Percentiles rank a stretch among this genome's conserved stretches.
Evolutionary conservation across 2,329 filamentous ascomycete genomes (phyloP).

Genomic region (Claviceps sp.): DNA sequence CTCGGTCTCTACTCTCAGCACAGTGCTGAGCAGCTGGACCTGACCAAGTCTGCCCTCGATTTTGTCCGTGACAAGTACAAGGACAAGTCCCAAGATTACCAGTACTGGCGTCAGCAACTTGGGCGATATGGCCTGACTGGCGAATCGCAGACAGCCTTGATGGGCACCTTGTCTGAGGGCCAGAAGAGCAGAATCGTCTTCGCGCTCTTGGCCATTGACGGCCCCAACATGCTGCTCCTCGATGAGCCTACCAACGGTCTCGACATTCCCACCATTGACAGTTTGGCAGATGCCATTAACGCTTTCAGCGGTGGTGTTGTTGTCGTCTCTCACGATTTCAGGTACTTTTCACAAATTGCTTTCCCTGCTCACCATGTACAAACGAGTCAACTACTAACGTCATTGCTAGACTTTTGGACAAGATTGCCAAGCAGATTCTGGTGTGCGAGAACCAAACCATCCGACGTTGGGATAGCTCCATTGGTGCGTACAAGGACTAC

Average conservation of each 20-base stretch:
- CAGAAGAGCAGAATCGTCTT: slow-evolving; percentile 98
- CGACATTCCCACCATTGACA: slow-evolving; percentile 97
- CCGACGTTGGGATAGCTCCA: slow-evolving; percentile 73
- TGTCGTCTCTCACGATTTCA: slow-evolving; percentile 97
- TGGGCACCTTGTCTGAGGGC: slow-evolving; percentile 94
- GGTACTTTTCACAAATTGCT: slow-evolving; percentile 41
- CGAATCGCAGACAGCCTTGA: slow-evolving; percentile 88
- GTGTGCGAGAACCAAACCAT: slow-evolving; percentile 98
- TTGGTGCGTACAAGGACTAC: slow-evolving; percentile 95
- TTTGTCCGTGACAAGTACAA: slow-evolving; percentile 95
- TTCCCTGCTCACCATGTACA: neutral
- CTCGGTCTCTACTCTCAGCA: slow-evolving; percentile 97
- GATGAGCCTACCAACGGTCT: slow-evolving; percentile 99
- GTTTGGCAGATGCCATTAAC: slow-evolving; percentile 93
- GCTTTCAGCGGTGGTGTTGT: slow-evolving; percentile 93
- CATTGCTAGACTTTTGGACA: slow-evolving; percentile 69
- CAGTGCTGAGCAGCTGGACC: slow-evolving; percentile 93
- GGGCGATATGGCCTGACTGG: slow-evolving; percentile 88
- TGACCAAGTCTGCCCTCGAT: slow-evolving; percentile 94
- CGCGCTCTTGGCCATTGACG: slow-evolving; percentile 85
- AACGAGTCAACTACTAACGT: slow-evolving; percentile 8
- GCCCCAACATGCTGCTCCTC: slow-evolving; percentile 92
- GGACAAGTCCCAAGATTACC: slow-evolving; percentile 86
- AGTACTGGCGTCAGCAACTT: slow-evolving; percentile 98
- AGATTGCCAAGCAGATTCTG: slow-evolving; percentile 99